phyloP scores from a whole-genome alignment of 164 flowering plant genomes.

The Liquidambar formosana region DNA sequence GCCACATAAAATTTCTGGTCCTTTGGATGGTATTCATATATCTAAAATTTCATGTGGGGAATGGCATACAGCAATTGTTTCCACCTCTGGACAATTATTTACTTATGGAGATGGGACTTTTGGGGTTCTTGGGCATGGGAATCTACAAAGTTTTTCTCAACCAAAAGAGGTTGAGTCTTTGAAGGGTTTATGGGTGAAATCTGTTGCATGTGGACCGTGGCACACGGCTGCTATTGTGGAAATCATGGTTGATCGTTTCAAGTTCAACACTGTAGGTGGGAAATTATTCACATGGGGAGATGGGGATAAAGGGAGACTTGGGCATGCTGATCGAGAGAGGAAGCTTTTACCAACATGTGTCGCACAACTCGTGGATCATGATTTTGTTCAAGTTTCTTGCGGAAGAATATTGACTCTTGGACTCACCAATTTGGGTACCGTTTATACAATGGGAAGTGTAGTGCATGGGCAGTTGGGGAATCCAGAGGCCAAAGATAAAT shows the following conservation, averaged over 20 bases:
- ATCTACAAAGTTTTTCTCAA: constrained; percentile 34
- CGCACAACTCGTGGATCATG: constrained; percentile 49
- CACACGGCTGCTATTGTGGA: constrained; percentile 78
- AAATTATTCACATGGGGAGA: constrained; percentile 84
- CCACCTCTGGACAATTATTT: constrained; percentile 58
- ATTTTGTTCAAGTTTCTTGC: constrained; percentile 68
- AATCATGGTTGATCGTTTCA: constrained; percentile 32
- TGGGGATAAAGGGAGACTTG: constrained; percentile 68
- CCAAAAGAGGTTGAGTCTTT: constrained; percentile 72
- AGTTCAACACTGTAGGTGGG: constrained; percentile 29
- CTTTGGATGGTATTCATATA: constrained; percentile 42
- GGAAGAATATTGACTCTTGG: constrained; percentile 64
- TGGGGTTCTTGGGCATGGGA: constrained; percentile 82
- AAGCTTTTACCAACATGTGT: constrained; percentile 68
- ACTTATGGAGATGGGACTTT: constrained; percentile 80
- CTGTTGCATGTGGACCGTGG: constrained; percentile 81
- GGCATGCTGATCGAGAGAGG: constrained; percentile 47
- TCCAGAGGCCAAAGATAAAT: constrained; percentile 46
- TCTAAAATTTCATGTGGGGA: constrained; percentile 63
- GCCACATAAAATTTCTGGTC: constrained; percentile 45
- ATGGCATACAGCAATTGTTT: constrained; percentile 68
- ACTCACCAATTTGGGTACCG: constrained; percentile 51
- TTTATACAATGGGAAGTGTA: constrained; percentile 65
- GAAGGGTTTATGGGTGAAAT: constrained; percentile 48
- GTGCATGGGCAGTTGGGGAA: constrained; percentile 69